Evolutionary conservation across 257 asterid genomes (phyloP), one percentile per base, ranked within the genome.

Genomic region (Gentiana straminea): DNA sequence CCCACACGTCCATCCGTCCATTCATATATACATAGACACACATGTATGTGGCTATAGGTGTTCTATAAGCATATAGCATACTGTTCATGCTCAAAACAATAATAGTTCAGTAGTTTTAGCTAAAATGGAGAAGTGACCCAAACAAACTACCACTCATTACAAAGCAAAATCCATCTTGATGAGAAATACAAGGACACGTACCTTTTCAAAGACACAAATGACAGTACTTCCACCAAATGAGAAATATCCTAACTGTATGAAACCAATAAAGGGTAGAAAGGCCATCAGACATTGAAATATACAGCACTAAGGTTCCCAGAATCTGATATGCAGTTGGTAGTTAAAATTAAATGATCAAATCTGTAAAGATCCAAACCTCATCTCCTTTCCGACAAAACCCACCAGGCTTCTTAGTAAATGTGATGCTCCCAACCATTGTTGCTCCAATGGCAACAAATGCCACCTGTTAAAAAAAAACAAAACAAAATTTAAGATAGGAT

Each of bases 401-500:
- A 41, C 85, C 95, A 77, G 64, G 71, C 70, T 78, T 75, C 58
- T 73, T 90, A 0, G 81, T 9, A 67, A 90, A 90, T 66, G 81
- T 82, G 68, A 90, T 86, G 85, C 96, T 90, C 52, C 98, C 98
- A 64, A 90, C 98, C 98, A 90, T 90, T 59, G 98, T 90, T 61
- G 98, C 98, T 71, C 98, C 98, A 57, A 86, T 90, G 49, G 98
- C 96, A 70, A 90, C 95, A 82, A 84, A 82, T 45, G 98, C 98
- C 55, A 90, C 96, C 97, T 90, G 83, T 77, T 77, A 60, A 59
- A 35, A 56, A 49, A 45, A 41, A 39, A 39, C 8, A 41, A 41
- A 41, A 41, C 1, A 41, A 2, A 41, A 41, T 1, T 2, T 5
- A 2, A 4, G 9, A 41, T 1, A 41, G 5, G 9, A 41, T 1